Base-by-base conservation (phyloP, 345 rosid species). In the Noccaea caerulescens region DNA sequence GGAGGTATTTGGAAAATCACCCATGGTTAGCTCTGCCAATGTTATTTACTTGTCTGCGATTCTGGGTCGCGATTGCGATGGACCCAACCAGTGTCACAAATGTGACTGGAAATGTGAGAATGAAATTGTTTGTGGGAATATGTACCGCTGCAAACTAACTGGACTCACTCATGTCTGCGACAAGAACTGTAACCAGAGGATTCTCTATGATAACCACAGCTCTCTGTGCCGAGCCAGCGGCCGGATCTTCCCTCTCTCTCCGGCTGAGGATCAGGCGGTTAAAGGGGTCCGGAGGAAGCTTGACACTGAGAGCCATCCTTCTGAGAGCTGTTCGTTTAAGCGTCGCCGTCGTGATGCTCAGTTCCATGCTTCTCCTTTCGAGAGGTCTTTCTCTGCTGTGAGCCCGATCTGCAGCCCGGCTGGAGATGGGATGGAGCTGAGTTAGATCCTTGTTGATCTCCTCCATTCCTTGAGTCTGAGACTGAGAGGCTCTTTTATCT, bases 171-270 rank as follows among this genome's bases (percentile, higher is more conserved):
- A 94, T 82, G 89, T 94, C 80, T 94, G 99, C 76, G 99, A 94
- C 96, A 91, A 91, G 93, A 91, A 94, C 75, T 94, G 99, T 83
- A 77, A 94, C 84, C 99, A 91, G 95, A 52, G 97, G 80, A 94
- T 94, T 77, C 77, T 94, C 82, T 94, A 91, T 77, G 99, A 94
- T 83, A 94, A 94, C 72, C 96, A 91, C 72, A 88, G 80, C 79
- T 94, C 95, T 52, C 67, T 94, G 65, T 94, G 99, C 89, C 91
- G 88, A 12, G 99, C 88, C 6, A 94, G 99, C 46, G 72, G 95
- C 64, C 79, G 78, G 81, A 66, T 94, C 57, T 89, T 88, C 74
- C 97, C 97, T 61, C 89, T 94, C 53, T 73, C 97, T 0, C 79
- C 75, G 5, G 78, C 69, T 20, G 99, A 91, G 86, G 92, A 91